Percentiles rank a stretch among this genome's conserved stretches.
Conservation (phyloP, 2,329 filamentous ascomycete species). For the Trichothecium roseum region DNA sequence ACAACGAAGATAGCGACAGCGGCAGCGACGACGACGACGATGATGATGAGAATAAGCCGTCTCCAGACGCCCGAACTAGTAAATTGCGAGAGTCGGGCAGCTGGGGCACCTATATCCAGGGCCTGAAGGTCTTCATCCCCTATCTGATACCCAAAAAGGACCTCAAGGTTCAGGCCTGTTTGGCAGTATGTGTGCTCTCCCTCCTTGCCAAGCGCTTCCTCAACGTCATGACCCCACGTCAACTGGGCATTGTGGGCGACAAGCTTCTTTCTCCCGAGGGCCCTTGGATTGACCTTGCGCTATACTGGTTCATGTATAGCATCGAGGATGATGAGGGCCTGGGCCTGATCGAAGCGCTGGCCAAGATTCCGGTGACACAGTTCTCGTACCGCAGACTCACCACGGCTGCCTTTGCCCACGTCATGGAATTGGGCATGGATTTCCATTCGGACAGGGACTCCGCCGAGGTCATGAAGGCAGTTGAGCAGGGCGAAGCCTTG, state of each 20-base stretch:
- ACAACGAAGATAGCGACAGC: no score
- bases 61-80: slow-evolving; percentile 8
- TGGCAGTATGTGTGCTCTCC: slow-evolving; percentile 13
- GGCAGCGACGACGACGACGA: no score
- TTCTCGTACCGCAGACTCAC: slow-evolving; percentile 43
- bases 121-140: slow-evolving; percentile 19
- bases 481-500: slow-evolving; percentile 52
- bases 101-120: slow-evolving; percentile 19
- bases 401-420: slow-evolving; percentile 52
- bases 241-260: slow-evolving; percentile 20
- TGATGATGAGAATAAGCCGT: no score
- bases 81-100: slow-evolving; percentile 17
- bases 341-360: slow-evolving; percentile 11
- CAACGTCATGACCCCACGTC: slow-evolving; percentile 19
- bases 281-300: neutral
- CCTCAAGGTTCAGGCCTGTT: slow-evolving; percentile 16
- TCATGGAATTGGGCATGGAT: slow-evolving; percentile 60
- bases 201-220: slow-evolving; percentile 14
- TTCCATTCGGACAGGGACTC: slow-evolving; percentile 58
- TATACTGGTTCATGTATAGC: neutral
- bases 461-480: slow-evolving; percentile 52
- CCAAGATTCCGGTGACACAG: slow-evolving; percentile 23
- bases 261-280: slow-evolving; percentile 6
- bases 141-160: slow-evolving; percentile 19
- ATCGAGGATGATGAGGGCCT: slow-evolving; percentile 5